phyloP scores from a whole-genome alignment of 805 yeast genomes.

The Pichia phayaonensis region DNA sequence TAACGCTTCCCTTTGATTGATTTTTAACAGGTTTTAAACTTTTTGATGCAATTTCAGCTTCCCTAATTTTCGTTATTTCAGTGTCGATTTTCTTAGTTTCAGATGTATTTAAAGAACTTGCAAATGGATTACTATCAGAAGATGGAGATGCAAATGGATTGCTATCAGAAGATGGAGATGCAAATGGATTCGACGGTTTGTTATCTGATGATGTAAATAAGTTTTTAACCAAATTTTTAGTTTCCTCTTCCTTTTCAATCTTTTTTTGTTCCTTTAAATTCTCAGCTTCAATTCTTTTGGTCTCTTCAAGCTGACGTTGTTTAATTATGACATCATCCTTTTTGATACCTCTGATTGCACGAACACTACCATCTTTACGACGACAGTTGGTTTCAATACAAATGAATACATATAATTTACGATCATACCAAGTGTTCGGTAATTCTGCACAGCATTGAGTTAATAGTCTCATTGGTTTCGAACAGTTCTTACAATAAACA shows the following conservation, averaged over 20 bases:
- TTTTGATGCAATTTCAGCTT: background rate
- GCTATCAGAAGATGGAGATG: constrained; percentile 17
- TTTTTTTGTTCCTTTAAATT: constrained; percentile 34
- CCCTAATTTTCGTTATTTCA: background rate
- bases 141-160: constrained; percentile 30
- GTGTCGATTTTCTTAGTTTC: constrained; percentile 4
- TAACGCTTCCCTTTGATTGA: background rate
- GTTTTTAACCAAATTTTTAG: constrained; percentile 30
- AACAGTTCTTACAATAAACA: constrained; percentile 62
- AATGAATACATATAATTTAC: constrained; percentile 73
- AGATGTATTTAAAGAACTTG: constrained; percentile 16
- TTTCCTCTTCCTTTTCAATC: constrained; percentile 35
- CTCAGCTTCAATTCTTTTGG: constrained; percentile 36
- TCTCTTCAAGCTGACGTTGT: constrained; percentile 33
- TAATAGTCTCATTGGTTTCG: constrained; percentile 52
- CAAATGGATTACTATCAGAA: constrained; percentile 21
- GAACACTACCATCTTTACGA: constrained; percentile 59
- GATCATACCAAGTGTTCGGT: constrained; percentile 63
- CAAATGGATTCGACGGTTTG: constrained; percentile 28
- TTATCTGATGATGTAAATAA: constrained; percentile 16
- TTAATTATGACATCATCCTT: constrained; percentile 47
- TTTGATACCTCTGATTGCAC: constrained; percentile 69
- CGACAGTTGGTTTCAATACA: constrained; percentile 63
- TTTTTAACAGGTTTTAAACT: background rate
- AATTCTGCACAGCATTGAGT: constrained; percentile 79